Evolutionary conservation across 2,329 filamentous ascomycete genomes (phyloP), one percentile per base, ranked within the genome.

Genomic region (Podosphaera aphanis): DNA sequence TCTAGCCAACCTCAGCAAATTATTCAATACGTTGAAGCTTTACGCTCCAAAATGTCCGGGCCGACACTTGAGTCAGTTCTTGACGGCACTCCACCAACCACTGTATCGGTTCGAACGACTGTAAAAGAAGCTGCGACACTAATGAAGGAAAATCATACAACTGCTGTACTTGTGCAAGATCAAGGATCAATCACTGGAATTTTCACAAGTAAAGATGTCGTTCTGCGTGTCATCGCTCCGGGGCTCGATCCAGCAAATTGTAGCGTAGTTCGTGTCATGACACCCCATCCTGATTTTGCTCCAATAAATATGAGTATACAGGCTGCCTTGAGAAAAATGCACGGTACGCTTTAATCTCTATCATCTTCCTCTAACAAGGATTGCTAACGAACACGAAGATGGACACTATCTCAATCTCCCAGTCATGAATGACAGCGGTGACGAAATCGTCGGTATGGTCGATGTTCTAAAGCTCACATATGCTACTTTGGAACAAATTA

Each of bases 71-170:
- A 98, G 64, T 84, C 84, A 5, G 90, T 98, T 23, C 66, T 98
- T 51, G 92, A 85, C 56, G 90, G 90, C 49, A 71, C 85, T 54
- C 86, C 90, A 7, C 90, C 90, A 3, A 88, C 83, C 2, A 95
- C 90, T 1, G 90, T 98, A 50, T 94, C 83, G 49, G 90, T 98
- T 23, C 73, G 90, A 51, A 98, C 90, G 4, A 92, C 88, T 5
- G 90, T 98, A 54, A 93, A 84, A 67, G 90, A 98, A 59, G 90
- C 90, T 47, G 90, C 90, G 15, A 74, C 81, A 53, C 65, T 93
- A 62, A 98, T 98, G 90, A 95, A 93, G 68, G 90, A 98, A 63
- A 88, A 98, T 65, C 90, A 93, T 63, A 98, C 90, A 16, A 98
- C 90, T 15, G 90, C 90, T 40, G 79, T 98, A 37, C 68, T 98